Percentiles rank a stretch among this genome's conserved stretches.
phyloP scores from a whole-genome alignment of 257 asterid genomes.

The Anisodus acutangulus region DNA sequence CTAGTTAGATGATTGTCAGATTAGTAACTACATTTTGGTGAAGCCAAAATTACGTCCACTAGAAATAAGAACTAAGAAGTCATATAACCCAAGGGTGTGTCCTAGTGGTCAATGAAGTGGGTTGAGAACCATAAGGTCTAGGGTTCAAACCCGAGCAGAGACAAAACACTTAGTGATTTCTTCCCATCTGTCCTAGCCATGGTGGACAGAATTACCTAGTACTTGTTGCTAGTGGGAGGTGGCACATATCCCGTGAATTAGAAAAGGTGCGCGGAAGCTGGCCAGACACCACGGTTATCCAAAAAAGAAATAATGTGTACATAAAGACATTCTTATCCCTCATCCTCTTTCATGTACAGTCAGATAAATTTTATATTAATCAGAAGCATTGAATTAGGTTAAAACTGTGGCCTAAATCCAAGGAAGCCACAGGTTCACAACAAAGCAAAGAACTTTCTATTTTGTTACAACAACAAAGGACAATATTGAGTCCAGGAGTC shows the following conservation, averaged over 20 bases:
- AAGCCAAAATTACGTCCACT: background rate
- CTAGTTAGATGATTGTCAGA: slow-evolving; percentile 42
- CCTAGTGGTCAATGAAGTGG: too few species aligned
- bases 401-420: background rate
- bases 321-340: background rate
- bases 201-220: too few species aligned
- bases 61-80: background rate
- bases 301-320: background rate
- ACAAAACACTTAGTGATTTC: too few species aligned
- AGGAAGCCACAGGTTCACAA: background rate
- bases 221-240: too few species aligned
- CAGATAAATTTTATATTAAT: background rate
- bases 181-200: too few species aligned
- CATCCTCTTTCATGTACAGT: slow-evolving; percentile 1
- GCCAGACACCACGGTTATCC: too few species aligned
- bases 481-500: slow-evolving; percentile 8
- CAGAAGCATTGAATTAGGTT: background rate
- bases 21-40: slow-evolving; percentile 5
- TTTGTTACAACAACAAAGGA: slow-evolving; percentile 12
- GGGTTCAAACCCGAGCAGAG: too few species aligned
- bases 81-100: background rate
- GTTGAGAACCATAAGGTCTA: too few species aligned
- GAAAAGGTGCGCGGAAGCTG: too few species aligned
- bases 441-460: background rate
- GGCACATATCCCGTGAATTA: too few species aligned